Evolutionary conservation across 305 asterid species (phyloP), one percentile per base, ranked within the genome.

Genomic region (Nicotiana rustica): DNA sequence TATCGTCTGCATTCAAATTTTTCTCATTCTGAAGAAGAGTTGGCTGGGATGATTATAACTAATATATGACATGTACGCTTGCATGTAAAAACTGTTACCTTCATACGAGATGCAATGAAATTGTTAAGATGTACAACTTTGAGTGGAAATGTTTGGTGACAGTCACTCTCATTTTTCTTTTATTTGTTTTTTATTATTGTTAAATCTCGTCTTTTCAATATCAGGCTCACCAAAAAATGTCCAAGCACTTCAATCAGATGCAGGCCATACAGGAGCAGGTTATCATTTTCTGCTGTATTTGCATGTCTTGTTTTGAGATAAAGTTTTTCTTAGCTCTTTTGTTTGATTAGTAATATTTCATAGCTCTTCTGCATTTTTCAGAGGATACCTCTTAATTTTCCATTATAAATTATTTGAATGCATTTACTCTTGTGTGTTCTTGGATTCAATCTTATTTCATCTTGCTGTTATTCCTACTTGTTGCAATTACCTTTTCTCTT

Each of bases 251-350:
- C 36, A 82, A 84, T 84, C 92, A 68, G 91, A 89, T 96, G 94
- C 95, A 91, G 89, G 91, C 92, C 61, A 77, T 91, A 78, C 98
- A 92, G 88, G 98, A 96, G 86, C 95, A 94, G 98, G 98, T 96
- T 73, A 25, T 29, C 65, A 6, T 75, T 55, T 12, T 55, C 59
- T 1, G 59, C n/a, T 4, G 59, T 82, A 59, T 84, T 83, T 47
- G 57, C 61, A 60, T 82, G 19, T 18, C 84, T 76, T 75, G 33
- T 38, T 82, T 56, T 35, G 60, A 55, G 64, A 75, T 75, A 25
- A 8, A 75, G 31, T 52, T 75, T 49, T 62, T 75, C 44, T 25
- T 75, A 15, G 59, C 59, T 55, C 59, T 55, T 55, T 14, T 25
- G 47, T 44, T 44, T 44, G 13, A 44, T 41, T 41, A 41, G 12